Percentiles rank a stretch among this genome's conserved stretches.
Evolutionary conservation across 2,329 filamentous ascomycete species (phyloP).

Genomic region (Colletotrichum sp.): DNA sequence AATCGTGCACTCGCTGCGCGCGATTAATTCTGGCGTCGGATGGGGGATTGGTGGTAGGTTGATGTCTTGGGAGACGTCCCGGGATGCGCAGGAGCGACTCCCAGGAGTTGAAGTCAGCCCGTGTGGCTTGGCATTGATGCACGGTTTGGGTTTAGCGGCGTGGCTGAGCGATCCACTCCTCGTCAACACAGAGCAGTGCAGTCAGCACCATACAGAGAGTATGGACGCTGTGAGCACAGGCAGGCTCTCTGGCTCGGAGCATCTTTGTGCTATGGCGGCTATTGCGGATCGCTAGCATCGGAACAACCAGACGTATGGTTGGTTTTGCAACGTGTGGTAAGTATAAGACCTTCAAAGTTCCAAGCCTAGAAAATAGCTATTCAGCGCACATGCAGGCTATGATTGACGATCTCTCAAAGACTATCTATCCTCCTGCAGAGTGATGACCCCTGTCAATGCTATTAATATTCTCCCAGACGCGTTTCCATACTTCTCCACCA

Average conservation of each 20-base stretch:
- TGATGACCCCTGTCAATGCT: not conserved
- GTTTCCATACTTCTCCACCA: not conserved
- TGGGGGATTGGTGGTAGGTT: not conserved
- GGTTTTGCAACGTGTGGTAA: not conserved
- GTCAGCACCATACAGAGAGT: not conserved
- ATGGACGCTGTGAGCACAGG: not conserved
- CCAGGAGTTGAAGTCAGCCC: conserved; percentile 16
- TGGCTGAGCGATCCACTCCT: conserved; percentile 18
- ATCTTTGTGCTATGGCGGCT: not conserved
- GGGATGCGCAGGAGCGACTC: not conserved
- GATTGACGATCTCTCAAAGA: not conserved
- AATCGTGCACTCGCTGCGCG: conserved; percentile 14
- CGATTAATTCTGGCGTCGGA: conserved; percentile 4
- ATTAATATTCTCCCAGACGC: not conserved
- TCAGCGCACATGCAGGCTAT: not conserved
- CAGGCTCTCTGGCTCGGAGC: not conserved
- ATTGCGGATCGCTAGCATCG: not conserved
- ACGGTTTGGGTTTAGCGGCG: conserved; percentile 5
- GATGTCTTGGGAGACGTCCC: not conserved
- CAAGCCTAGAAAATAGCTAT: not conserved
- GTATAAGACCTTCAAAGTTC: not conserved
- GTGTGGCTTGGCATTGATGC: conserved; percentile 16
- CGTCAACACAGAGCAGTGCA: not conserved
- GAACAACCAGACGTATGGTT: not conserved
- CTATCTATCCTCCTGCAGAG: not conserved